Percentiles rank a stretch among this genome's conserved stretches.
phyloP scores from a whole-genome alignment of 139 green algal species.

The Pleodorina starrii region DNA sequence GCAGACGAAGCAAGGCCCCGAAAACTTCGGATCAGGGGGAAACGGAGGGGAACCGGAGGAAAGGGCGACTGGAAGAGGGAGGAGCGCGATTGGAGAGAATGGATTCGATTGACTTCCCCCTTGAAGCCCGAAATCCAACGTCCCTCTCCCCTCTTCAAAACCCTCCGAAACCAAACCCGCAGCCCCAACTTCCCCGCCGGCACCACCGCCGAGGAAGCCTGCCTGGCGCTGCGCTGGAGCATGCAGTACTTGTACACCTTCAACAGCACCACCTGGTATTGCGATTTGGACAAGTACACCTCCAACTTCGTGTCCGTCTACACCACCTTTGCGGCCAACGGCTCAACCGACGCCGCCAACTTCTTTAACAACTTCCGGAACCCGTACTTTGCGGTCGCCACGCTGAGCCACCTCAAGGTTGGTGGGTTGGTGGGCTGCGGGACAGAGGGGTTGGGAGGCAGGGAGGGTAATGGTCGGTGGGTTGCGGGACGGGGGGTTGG shows the following conservation, averaged over 20 bases:
- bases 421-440: too few relatives aligned
- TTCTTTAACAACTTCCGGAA: constrained; percentile 24
- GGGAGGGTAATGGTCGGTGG: too few relatives aligned
- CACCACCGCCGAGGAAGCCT: not conserved
- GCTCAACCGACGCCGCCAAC: not conserved
- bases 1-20: too few relatives aligned
- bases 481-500: too few relatives aligned
- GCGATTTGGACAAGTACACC: not conserved
- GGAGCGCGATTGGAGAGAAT: too few relatives aligned
- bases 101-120: too few relatives aligned
- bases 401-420: not conserved
- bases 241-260: constrained; percentile 22
- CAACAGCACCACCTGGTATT: constrained; percentile 23
- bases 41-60: too few relatives aligned
- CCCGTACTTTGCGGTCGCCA: constrained; percentile 3
- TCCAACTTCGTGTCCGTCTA: constrained; percentile 3
- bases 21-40: too few relatives aligned
- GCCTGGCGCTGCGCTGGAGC: not conserved
- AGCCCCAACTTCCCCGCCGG: not conserved
- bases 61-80: too few relatives aligned
- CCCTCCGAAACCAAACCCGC: not conserved
- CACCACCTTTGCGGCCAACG: constrained; percentile 25
- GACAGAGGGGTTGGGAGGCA: too few relatives aligned
- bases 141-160: too few relatives aligned
- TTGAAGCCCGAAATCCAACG: too few relatives aligned